Evolutionary conservation across 2,329 filamentous ascomycete species (phyloP).

Genomic region (Lachnellula hyalina): DNA sequence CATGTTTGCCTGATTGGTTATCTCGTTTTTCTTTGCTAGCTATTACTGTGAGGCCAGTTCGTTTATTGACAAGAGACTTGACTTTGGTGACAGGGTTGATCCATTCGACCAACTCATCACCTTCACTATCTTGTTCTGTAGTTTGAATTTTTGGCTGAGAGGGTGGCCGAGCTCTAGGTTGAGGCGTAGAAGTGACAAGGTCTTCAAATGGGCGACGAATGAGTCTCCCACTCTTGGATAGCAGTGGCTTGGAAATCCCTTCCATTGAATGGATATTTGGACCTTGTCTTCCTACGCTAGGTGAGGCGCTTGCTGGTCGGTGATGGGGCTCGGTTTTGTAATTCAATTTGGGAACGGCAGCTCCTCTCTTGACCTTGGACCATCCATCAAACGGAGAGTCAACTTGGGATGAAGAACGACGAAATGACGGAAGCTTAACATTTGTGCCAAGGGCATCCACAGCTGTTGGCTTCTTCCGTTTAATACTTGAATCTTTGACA

Average conservation of each 20-base stretch:
- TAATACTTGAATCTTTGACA: neutral
- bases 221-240: conserved; percentile 39
- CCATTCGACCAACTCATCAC: conserved; percentile 46
- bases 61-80: conserved; percentile 45
- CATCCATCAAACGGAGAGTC: conserved; percentile 34
- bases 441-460: conserved; percentile 19
- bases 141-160: neutral
- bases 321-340: neutral
- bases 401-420: conserved; percentile 5
- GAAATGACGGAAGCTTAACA: conserved; percentile 23
- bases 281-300: neutral
- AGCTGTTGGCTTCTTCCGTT: neutral
- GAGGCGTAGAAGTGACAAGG: neutral
- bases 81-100: conserved; percentile 54
- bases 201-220: conserved; percentile 43
- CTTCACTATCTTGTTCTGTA: conserved; percentile 22
- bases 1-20: neutral
- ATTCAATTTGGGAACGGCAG: neutral
- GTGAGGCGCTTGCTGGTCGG: conserved; percentile 6
- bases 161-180: neutral
- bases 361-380: conserved; percentile 35
- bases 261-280: neutral
- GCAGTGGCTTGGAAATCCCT: conserved; percentile 24
- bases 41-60: conserved; percentile 46
- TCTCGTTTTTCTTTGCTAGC: conserved; percentile 17